A percentile compares a stretch with the other conserved stretches of the same genome.
These are phyloP conservation scores for Neofusicoccum sp. DNA, from an alignment of 2,329 filamentous ascomycete species.

Conservation along the genomic window DNA sequence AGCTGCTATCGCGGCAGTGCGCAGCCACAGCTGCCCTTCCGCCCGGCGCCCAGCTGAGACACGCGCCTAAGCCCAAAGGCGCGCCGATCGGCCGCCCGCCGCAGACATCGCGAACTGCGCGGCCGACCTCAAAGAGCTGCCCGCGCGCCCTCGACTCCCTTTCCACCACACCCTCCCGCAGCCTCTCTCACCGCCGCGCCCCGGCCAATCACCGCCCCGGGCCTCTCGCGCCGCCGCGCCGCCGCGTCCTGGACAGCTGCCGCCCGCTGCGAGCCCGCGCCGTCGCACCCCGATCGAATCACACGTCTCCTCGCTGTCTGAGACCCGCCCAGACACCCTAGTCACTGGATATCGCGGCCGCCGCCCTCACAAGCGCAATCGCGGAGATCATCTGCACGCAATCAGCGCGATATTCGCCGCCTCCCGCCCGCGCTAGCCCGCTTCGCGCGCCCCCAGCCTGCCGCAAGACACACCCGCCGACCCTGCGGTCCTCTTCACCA, in stretches of 20 bases:
- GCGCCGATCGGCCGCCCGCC: conserved; percentile 10
- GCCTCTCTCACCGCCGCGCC: conserved; percentile 11
- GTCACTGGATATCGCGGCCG: conserved; percentile 31
- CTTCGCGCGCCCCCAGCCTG: conserved; percentile 8
- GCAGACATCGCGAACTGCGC: conserved; percentile 8
- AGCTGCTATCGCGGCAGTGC: conserved; percentile 9
- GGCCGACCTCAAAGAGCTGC: conserved; percentile 6
- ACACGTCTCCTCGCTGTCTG: conserved; percentile 35
- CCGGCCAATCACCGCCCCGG: conserved; percentile 31
- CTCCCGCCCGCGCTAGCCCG: conserved; percentile 16
- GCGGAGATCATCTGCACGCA: conserved; percentile 51
- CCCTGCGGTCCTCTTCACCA: conserved; percentile 7
- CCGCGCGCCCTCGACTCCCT: conserved; percentile 11
- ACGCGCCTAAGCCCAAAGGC: conserved; percentile 9
- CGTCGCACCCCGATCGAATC: conserved; percentile 27
- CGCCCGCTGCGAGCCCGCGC: conserved; percentile 17
- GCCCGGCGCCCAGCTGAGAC: neutral
- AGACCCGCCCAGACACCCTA: conserved; percentile 23
- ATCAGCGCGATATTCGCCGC: conserved; percentile 34
- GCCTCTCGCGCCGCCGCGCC: conserved; percentile 22
- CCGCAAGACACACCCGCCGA: conserved; percentile 8
- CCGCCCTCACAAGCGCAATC: conserved; percentile 19
- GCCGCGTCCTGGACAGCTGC: conserved; percentile 19
- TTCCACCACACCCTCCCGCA: conserved; percentile 19
- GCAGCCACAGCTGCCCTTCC: neutral